A percentile compares a stretch with the other conserved stretches of the same genome.
These are phyloP conservation scores for Solanum ossicruentum DNA, from an alignment of 257 asterid species.

Conservation along the genomic window DNA sequence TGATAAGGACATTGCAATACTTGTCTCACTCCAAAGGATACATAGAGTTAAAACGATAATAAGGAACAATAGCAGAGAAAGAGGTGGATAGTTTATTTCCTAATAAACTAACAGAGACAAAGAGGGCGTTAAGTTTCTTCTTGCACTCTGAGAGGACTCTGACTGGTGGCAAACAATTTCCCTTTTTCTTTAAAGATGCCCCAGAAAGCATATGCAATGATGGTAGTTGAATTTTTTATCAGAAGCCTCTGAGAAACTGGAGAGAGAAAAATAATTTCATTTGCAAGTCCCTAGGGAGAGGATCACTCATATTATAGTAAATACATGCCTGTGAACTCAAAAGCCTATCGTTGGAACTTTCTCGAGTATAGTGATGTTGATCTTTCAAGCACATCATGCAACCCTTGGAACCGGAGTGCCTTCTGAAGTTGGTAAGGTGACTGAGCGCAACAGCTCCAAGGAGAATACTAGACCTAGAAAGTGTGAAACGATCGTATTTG, in stretches of 20 bases:
- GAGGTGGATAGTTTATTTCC: background rate
- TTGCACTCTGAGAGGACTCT: background rate
- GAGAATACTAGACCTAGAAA: conserved; percentile 79
- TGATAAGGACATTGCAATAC: background rate
- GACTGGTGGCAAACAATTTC: background rate
- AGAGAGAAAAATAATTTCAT: background rate
- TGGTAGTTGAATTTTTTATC: background rate
- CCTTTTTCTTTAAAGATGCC: background rate
- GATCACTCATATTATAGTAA: background rate
- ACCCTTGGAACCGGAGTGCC: conserved; percentile 42
- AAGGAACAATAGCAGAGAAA: background rate
- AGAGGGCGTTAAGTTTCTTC: background rate
- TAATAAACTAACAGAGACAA: background rate
- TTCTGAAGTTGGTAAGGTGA: conserved; percentile 74
- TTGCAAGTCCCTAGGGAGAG: background rate
- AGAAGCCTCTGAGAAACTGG: background rate
- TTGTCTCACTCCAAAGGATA: background rate
- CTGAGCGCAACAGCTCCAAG: conserved; percentile 81
- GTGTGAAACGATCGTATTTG: conserved; percentile 87
- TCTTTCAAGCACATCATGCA: conserved; percentile 23
- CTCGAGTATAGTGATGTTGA: background rate
- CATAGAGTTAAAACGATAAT: background rate
- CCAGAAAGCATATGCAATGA: background rate
- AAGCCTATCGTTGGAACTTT: background rate
- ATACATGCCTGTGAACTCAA: background rate